Base-by-base conservation (phyloP, 805 yeast species). In the Starmera dryadoides region DNA sequence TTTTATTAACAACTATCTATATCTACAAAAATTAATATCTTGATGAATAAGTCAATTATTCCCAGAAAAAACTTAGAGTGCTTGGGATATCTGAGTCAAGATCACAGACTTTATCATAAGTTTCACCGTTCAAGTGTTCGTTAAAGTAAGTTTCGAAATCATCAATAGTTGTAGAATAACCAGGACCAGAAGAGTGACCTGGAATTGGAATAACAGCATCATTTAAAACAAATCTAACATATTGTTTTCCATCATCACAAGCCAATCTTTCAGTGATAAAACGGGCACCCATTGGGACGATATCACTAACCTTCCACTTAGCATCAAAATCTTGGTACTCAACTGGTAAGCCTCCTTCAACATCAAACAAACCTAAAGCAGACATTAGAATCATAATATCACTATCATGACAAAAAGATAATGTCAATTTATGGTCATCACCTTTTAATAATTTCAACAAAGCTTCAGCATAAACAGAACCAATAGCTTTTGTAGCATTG, bases 381-480 rank as follows among this genome's bases (percentile, higher is more conserved):
- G 85, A 64, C 48, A 80, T 62, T 47, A 71, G 77, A 32, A 79
- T 64, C 45, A 77, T 64, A 31, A 85, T 59, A 45, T 81, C 82
- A 30, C 81, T 72, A 55, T 86, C 95, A 53, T 86, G 95, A 14
- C 86, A 69, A 64, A 85, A 81, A 46, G 78, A 81, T 47, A 83
- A 66, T 67, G 81, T 80, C 35, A 83, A 64, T 39, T 73, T 70
- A 53, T 58, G 74, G 42, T 64, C 69, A 48, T 76, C 52, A 39
- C 71, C 69, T 43, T 65, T 58, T 45, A 79, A 62, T 42, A 72
- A 64, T 14, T 68, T 61, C 43, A 78, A 63, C 6, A 75, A 65
- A 32, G 74, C 71, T 29, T 71, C 68, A 42, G 74, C 68, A 60
- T 74, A 73, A 10, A 78, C 76, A 1, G 79, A 70, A 2, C 91